These are phyloP conservation scores for Starmerella gropengiesseri DNA, from an alignment of 805 yeast genomes.

Conservation along the genomic window DNA sequence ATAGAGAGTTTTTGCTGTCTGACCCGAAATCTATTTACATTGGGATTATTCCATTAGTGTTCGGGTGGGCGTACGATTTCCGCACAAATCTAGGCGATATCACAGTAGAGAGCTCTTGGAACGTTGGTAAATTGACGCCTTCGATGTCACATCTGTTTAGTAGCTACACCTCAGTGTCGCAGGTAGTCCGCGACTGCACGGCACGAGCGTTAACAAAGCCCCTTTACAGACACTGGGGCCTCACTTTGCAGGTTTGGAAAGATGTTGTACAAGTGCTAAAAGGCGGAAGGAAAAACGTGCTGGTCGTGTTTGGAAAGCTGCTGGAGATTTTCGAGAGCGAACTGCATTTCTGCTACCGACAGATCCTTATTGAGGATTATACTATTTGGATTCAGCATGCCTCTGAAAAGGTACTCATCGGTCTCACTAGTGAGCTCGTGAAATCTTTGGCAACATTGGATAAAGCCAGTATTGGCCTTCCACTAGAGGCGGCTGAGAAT, in stretches of 20 bases:
- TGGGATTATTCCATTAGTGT: slow-evolving; percentile 55
- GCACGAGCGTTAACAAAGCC: slow-evolving; percentile 74
- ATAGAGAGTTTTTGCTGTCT: slow-evolving; percentile 46
- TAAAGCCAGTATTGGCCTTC: slow-evolving; percentile 9
- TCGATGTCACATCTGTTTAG: slow-evolving; percentile 62
- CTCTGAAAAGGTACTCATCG: slow-evolving; percentile 17
- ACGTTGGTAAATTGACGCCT: slow-evolving; percentile 76
- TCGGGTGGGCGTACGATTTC: slow-evolving; percentile 62
- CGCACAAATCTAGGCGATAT: slow-evolving; percentile 62
- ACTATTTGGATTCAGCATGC: slow-evolving; percentile 25
- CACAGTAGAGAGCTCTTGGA: slow-evolving; percentile 87
- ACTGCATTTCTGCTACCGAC: slow-evolving; percentile 21
- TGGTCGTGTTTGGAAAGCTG: slow-evolving; percentile 47
- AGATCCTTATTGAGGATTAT: slow-evolving; percentile 24
- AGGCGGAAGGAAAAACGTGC: slow-evolving; percentile 57
- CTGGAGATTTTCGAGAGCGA: slow-evolving; percentile 56
- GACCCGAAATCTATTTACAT: slow-evolving; percentile 49
- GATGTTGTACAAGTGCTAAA: slow-evolving; percentile 57
- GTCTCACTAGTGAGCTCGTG: slow-evolving; percentile 20
- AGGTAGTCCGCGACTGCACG: slow-evolving; percentile 48
- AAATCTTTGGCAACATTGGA: slow-evolving; percentile 9
- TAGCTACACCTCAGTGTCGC: slow-evolving; percentile 36
- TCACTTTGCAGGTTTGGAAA: slow-evolving; percentile 56
- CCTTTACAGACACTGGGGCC: slow-evolving; percentile 56
- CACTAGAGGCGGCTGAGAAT: slow-evolving; percentile 3